These are phyloP conservation scores for Nematodospora anomalae DNA, from an alignment of 1,139 yeast species.

Conservation along the genomic window DNA sequence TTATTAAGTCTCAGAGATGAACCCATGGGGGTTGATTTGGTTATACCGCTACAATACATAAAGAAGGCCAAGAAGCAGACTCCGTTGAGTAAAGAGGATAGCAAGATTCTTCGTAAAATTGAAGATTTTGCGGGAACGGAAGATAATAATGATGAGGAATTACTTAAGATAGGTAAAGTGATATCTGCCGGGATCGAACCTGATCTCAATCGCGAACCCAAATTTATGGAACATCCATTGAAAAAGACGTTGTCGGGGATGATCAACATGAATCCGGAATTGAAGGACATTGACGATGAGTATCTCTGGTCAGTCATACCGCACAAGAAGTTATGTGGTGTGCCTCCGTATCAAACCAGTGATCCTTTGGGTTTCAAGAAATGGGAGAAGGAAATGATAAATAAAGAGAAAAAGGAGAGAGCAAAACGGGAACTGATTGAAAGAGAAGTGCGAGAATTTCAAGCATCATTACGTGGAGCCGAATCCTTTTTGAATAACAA, in stretches of 20 bases:
- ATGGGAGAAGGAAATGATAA: conserved; percentile 36
- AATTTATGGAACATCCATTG: conserved; percentile 39
- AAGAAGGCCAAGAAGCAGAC: conserved; percentile 14
- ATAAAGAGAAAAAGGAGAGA: conserved; percentile 20
- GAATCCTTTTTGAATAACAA: conserved; percentile 24
- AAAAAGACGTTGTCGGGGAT: conserved; percentile 43
- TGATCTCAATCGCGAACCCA: conserved; percentile 19
- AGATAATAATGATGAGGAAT: conserved; percentile 5
- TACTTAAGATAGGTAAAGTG: conserved; percentile 7
- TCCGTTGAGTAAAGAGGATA: conserved; percentile 3
- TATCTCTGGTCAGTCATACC: conserved; percentile 45
- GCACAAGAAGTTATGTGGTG: conserved; percentile 34
- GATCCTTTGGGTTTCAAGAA: conserved; percentile 32
- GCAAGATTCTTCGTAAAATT: conserved; percentile 7
- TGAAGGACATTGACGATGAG: conserved; percentile 40
- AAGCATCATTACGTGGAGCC: conserved; percentile 19
- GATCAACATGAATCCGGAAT: conserved; percentile 36
- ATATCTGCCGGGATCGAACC: conserved; percentile 10
- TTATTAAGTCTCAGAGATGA: conserved; percentile 4
- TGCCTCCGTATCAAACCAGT: conserved; percentile 34
- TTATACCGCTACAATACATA: conserved; percentile 32
- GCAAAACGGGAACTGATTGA: conserved; percentile 17
- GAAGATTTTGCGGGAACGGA: conserved; percentile 3
- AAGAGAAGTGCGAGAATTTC: conserved; percentile 18
- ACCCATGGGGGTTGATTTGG: conserved; percentile 24